Percentiles rank a stretch among this genome's conserved stretches.
Conservation (phyloP, 768 basidiomycete genomes). For the Hysterangium stoloniferum region DNA sequence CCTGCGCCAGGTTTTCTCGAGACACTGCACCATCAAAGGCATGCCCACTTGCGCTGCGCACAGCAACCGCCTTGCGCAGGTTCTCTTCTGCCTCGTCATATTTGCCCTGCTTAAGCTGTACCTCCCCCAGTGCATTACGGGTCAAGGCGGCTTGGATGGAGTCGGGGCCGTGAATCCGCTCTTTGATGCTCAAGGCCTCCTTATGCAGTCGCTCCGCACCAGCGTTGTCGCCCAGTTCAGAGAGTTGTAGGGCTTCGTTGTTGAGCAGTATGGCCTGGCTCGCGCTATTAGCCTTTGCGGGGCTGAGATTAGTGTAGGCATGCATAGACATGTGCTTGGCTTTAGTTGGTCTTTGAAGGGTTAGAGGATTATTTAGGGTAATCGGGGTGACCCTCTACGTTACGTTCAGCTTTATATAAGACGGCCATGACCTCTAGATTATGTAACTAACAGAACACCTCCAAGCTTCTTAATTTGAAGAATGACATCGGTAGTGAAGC, state of each 20-base stretch:
- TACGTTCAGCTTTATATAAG: no score
- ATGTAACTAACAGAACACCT: no score
- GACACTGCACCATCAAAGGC: conserved; percentile 29
- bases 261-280: conserved; percentile 19
- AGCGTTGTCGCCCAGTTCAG: conserved; percentile 18
- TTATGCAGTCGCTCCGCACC: conserved; percentile 26
- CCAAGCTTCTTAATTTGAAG: no score
- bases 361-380: no score
- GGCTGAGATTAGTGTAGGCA: no score
- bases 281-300: no score
- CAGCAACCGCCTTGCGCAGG: conserved; percentile 24
- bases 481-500: no score
- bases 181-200: conserved; percentile 26
- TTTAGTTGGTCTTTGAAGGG: no score
- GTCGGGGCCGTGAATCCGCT: conserved; percentile 19
- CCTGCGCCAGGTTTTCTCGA: conserved; percentile 30
- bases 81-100: conserved; percentile 32
- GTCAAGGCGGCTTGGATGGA: conserved; percentile 23
- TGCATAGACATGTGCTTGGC: no score
- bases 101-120: conserved; percentile 28
- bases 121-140: conserved; percentile 29
- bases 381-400: no score
- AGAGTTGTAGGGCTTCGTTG: conserved; percentile 18
- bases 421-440: no score
- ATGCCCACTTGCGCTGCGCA: conserved; percentile 20